Conservation (phyloP, 805 yeast genomes). For the Metschnikowia reukaufii region DNA sequence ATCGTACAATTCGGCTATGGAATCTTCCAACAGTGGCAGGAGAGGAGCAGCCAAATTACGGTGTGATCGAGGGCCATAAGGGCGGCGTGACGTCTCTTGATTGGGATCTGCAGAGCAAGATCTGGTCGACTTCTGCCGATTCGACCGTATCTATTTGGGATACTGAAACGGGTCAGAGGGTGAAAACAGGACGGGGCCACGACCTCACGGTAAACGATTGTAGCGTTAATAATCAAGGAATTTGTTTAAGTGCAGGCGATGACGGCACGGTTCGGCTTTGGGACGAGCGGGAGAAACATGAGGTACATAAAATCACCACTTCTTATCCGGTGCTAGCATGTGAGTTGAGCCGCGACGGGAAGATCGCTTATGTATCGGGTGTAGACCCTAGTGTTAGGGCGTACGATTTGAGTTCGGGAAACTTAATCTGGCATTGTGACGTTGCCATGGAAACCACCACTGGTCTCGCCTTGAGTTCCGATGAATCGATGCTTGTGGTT, state of each 20-base stretch:
- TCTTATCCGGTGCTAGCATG: constrained; percentile 60
- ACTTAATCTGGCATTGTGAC: constrained; percentile 47
- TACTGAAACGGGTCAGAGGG: constrained; percentile 51
- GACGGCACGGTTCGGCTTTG: constrained; percentile 61
- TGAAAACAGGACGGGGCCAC: constrained; percentile 56
- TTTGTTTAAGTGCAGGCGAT: constrained; percentile 57
- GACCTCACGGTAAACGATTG: constrained; percentile 57
- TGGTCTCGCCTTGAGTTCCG: constrained; percentile 48
- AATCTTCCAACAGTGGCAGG: constrained; percentile 31
- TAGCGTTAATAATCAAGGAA: constrained; percentile 28
- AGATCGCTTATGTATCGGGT: constrained; percentile 57
- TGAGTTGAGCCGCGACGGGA: constrained; percentile 37
- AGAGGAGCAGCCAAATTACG: constrained; percentile 39
- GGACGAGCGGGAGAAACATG: constrained; percentile 60
- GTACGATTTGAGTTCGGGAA: constrained; percentile 53
- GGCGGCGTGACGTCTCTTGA: constrained; percentile 60
- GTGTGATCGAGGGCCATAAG: constrained; percentile 55
- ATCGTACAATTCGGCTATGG: constrained; percentile 51
- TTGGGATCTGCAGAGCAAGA: constrained; percentile 47
- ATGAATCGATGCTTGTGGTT: constrained; percentile 48
- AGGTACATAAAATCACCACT: constrained; percentile 40
- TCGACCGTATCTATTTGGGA: constrained; percentile 64
- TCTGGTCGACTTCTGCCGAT: constrained; percentile 63
- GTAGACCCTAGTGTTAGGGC: constrained; percentile 63
- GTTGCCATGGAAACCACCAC: constrained; percentile 54